phyloP scores from a whole-genome alignment of 495 filamentous ascomycete genomes.

The Hypomontagnella monticulosa region DNA sequence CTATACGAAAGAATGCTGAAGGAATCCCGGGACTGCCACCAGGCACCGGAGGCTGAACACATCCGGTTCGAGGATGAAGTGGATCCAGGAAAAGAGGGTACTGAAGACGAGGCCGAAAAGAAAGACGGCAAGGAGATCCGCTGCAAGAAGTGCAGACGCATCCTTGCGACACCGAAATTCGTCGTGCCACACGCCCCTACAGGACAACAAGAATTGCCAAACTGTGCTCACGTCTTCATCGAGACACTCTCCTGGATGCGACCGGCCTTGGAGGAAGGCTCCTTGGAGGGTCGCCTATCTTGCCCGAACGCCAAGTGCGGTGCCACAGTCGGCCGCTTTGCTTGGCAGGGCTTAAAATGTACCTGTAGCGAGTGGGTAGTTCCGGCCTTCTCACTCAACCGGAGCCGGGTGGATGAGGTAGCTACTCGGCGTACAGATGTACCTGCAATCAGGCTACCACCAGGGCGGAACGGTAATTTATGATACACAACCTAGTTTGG shows the following conservation, averaged over 20 bases:
- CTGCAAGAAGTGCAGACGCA: slow-evolving; percentile 72
- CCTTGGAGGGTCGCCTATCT: slow-evolving; percentile 80
- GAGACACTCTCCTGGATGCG: slow-evolving; percentile 96
- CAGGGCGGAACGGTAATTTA: slow-evolving; percentile 43
- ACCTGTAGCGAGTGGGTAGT: slow-evolving; percentile 90
- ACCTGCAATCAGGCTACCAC: slow-evolving; percentile 42
- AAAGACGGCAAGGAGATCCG: slow-evolving; percentile 58
- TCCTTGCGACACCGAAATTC: slow-evolving; percentile 55
- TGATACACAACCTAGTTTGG: slow-evolving; percentile 8
- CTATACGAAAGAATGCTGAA: slow-evolving; percentile 81
- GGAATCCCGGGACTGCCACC: slow-evolving; percentile 70
- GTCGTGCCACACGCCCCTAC: slow-evolving; percentile 51
- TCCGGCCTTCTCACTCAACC: slow-evolving; percentile 87
- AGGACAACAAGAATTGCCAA: slow-evolving; percentile 12
- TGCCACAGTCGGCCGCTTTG: slow-evolving; percentile 87
- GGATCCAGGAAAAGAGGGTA: slow-evolving; percentile 35
- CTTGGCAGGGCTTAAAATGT: slow-evolving; percentile 95
- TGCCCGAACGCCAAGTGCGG: slow-evolving; percentile 81
- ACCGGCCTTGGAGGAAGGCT: slow-evolving; percentile 75
- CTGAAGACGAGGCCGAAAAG: slow-evolving; percentile 34
- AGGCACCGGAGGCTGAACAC: slow-evolving; percentile 71
- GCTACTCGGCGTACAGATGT: slow-evolving; percentile 21
- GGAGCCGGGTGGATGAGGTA: slow-evolving; percentile 83
- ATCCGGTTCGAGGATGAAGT: slow-evolving; percentile 89
- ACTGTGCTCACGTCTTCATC: slow-evolving; percentile 86